Percentiles rank a stretch among this genome's conserved stretches.
Conservation (phyloP, 148 eudicot species). For the Rhododendron griersonianum region DNA sequence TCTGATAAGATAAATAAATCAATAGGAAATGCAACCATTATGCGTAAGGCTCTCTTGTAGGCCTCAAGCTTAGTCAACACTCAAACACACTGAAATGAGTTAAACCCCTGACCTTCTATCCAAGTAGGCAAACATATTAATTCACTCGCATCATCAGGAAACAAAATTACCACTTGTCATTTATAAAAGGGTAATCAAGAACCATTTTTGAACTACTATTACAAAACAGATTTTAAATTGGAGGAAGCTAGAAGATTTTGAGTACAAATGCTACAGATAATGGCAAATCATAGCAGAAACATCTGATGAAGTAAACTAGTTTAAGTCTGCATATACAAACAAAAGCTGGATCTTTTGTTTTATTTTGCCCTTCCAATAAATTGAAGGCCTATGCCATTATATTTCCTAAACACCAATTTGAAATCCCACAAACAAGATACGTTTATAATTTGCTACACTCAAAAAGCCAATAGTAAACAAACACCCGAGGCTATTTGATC, state of each 20-base stretch:
- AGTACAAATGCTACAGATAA: not conserved
- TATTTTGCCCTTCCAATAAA: not conserved
- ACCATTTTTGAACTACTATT: not conserved
- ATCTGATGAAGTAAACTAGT: not conserved
- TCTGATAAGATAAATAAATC: not conserved
- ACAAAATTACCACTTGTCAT: not conserved
- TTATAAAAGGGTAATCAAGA: not conserved
- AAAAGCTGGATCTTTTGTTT: not conserved
- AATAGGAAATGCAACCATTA: not conserved
- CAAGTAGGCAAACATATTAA: not conserved
- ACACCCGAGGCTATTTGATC: not conserved
- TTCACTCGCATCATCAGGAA: not conserved
- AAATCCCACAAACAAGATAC: not conserved
- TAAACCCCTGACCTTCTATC: not conserved
- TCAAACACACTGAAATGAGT: not conserved
- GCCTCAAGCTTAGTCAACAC: slow-evolving; percentile 6
- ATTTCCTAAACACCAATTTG: not conserved
- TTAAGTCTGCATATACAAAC: not conserved
- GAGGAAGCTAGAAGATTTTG: not conserved
- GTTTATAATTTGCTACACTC: not conserved
- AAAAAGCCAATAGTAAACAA: not conserved
- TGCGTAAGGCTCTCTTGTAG: not conserved
- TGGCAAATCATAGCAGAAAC: not conserved
- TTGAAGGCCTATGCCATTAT: not conserved
- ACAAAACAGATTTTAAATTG: not conserved